Base-by-base conservation (phyloP, 106 monocot genomes). In the Allium cepa region DNA sequence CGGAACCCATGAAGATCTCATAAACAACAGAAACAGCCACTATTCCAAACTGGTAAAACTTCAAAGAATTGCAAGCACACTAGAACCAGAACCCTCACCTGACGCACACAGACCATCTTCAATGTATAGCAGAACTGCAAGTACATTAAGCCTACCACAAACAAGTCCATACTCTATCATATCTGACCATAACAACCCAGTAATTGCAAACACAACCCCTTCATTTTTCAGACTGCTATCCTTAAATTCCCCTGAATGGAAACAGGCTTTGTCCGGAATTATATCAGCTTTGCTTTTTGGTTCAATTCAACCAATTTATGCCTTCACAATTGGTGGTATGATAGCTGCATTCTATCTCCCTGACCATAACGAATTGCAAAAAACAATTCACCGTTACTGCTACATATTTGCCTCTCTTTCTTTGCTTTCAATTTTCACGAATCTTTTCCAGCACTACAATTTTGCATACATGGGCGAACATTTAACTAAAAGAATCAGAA, bases 241-340 rank as follows among this genome's bases (percentile, higher is more conserved):
- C 10, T 82, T 91, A 85, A 91, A 79, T 26, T 75, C 77, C 0
- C 79, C 90, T 7, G 90, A 94, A 55, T 94, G 94, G 94, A 87
- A 83, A 50, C 87, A 88, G 61, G 87, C 77, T 18, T 2, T 77
- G 7, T 9, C 77, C 0, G 94, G 90, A 13, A 63, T 75, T 77
- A 27, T 85, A 17, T 83, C 83, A 1, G 94, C 90, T 0, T 47
- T 80, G 7, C 11, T 83, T 14, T 88, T 72, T 4, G 94, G 94
- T 12, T 65, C 83, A 0, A 66, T 91, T 11, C 84, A 85, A 18
- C 87, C 90, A 4, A 69, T 75, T 8, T 91, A 88, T 47, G 90
- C 87, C 58, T 85, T 91, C 68, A 58, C 85, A 1, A 79, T 94
- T 22, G 91, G 90, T 11, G 79, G 85, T 46, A 79, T 86, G 83